Percentiles rank a stretch among this genome's conserved stretches.
These are phyloP conservation scores for Stachybotrys chartarum DNA, from an alignment of 2,329 filamentous ascomycete genomes.

Conservation along the genomic window DNA sequence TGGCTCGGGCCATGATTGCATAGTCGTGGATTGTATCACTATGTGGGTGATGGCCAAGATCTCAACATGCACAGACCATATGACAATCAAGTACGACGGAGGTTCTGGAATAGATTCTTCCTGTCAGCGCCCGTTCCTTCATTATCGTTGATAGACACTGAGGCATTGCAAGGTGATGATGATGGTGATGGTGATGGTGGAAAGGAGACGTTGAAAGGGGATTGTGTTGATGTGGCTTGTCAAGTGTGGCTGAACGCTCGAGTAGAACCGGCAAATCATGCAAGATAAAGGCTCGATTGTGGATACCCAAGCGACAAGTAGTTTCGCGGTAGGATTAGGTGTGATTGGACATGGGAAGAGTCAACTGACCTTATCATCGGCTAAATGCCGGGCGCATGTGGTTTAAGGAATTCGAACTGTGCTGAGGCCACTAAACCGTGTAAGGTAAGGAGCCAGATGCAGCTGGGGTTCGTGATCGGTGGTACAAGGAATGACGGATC, in stretches of 20 bases:
- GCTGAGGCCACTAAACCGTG: background rate
- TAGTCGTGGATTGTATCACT: slow-evolving; percentile 13
- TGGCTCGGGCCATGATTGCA: slow-evolving; percentile 33
- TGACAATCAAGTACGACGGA: background rate
- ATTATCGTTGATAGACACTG: background rate
- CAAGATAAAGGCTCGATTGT: background rate
- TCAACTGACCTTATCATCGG: background rate
- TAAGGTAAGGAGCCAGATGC: background rate
- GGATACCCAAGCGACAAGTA: background rate
- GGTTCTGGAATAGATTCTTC: background rate
- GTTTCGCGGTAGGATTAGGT: background rate
- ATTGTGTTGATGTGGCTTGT: background rate
- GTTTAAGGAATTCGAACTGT: background rate
- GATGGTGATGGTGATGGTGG: background rate
- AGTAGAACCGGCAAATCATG: background rate
- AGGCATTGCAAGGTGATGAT: background rate
- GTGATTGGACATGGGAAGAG: background rate
- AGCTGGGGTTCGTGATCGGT: background rate
- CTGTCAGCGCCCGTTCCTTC: background rate
- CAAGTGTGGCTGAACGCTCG: background rate
- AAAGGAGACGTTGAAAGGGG: background rate
- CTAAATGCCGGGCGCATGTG: background rate
- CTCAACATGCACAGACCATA: background rate
- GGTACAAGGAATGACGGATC: background rate
- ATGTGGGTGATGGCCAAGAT: background rate